These are phyloP conservation scores for Fistulinella cinereoalba DNA, from an alignment of 1,284 basidiomycete genomes.

Conservation along the genomic window DNA sequence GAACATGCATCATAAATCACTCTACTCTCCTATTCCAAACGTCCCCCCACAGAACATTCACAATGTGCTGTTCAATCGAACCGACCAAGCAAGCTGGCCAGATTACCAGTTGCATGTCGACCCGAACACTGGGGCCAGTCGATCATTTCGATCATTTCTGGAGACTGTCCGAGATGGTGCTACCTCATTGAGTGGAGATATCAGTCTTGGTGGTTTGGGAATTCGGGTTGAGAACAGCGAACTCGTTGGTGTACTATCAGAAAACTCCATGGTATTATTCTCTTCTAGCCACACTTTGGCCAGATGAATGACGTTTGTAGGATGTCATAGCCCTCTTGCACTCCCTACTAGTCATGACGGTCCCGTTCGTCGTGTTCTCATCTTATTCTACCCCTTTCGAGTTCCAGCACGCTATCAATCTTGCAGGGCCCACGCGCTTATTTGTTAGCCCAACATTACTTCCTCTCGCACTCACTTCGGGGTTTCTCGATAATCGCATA, in stretches of 20 bases:
- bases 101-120: slow-evolving; percentile 61
- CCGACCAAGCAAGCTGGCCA: slow-evolving; percentile 49
- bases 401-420: slow-evolving; percentile 53
- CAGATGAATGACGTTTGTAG: slow-evolving; percentile 35
- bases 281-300: neutral
- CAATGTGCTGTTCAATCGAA: slow-evolving; percentile 52
- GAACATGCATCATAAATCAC: slow-evolving; percentile 40
- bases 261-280: slow-evolving; percentile 59
- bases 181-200: slow-evolving; percentile 51
- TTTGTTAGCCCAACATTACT: slow-evolving; percentile 60
- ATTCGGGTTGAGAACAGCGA: slow-evolving; percentile 47
- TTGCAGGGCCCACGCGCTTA: slow-evolving; percentile 53
- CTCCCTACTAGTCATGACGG: slow-evolving; percentile 52
- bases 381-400: slow-evolving; percentile 66
- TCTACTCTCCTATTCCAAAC: slow-evolving; percentile 37
- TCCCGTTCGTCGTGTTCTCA: slow-evolving; percentile 63
- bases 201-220: slow-evolving; percentile 53
- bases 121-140: slow-evolving; percentile 45
- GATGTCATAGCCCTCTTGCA: slow-evolving; percentile 61
- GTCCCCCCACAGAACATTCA: slow-evolving; percentile 54
- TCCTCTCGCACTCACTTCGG: slow-evolving; percentile 47
- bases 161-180: slow-evolving; percentile 52
- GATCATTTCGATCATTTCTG: slow-evolving; percentile 48
- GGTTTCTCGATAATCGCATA: slow-evolving; percentile 50
- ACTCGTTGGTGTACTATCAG: slow-evolving; percentile 65